Base-by-base conservation (phyloP, 441 rosid genomes). In the Brassica hybrid region DNA sequence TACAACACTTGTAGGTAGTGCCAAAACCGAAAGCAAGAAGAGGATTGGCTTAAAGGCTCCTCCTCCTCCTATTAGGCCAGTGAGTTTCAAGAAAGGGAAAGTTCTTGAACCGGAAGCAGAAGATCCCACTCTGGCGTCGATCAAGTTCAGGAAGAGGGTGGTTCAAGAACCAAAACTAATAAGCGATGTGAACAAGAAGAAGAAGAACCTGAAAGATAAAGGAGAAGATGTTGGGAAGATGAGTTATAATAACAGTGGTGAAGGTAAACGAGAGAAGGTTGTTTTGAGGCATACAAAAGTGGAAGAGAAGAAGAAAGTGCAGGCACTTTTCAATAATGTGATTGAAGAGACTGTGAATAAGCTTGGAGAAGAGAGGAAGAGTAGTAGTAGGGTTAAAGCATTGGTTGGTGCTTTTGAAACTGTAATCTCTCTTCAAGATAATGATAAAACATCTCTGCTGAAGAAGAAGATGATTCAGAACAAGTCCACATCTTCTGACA, bases 371-470 rank as follows among this genome's bases (percentile, higher is more conserved):
- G 86, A 87, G 41, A 86, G 86, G 86, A 94, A 88, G 82, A 92
- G 96, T 77, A 94, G 96, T 77, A 94, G 97, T 77, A 96, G 90
- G 68, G 99, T 96, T 16, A 94, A 91, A 84, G 97, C 98, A 69
- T 85, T 96, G 85, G 99, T 94, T 18, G 92, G 97, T 38, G 99
- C 99, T 69, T 96, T 96, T 71, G 99, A 96, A 85, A 86, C 97
- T 2, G 97, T 94, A 17, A 96, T 96, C 79, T 94, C 97, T 50
- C 94, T 93, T 69, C 98, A 91, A 80, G 99, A 89, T 65, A 67
- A 72, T 5, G 25, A 34, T 41, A 86, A 85, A 76, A 82, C 91
- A 64, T 73, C 89, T 32, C 70, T 59, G 59, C 36, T 5, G 36
- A 78, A 61, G 74, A 78, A 78, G 81, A 73, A 60, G 65, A 73